phyloP scores from a whole-genome alignment of 495 filamentous ascomycete genomes.

The Trichoderma virens region DNA sequence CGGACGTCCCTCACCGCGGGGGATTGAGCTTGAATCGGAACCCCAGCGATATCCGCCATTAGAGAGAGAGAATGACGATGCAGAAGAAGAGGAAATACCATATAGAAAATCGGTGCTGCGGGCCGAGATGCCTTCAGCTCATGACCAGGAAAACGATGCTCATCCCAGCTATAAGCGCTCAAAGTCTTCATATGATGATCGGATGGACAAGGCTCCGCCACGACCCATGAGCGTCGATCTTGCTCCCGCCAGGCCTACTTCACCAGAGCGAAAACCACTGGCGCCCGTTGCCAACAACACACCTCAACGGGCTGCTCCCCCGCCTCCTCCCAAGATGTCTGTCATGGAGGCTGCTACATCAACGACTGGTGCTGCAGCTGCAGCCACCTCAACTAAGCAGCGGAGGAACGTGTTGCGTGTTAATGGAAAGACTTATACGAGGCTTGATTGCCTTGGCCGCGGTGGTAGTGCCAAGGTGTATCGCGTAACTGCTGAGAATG shows the following conservation, averaged over 20 bases:
- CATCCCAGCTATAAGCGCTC: constrained; percentile 67
- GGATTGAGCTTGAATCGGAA: constrained; percentile 5
- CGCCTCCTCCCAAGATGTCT: constrained; percentile 89
- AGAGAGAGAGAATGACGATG: constrained; percentile 3
- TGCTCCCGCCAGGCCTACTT: constrained; percentile 24
- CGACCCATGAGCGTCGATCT: constrained; percentile 28
- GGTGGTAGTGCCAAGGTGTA: constrained; percentile 92
- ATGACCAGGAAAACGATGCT: constrained; percentile 77
- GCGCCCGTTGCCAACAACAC: constrained; percentile 72
- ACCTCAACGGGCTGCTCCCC: constrained; percentile 69
- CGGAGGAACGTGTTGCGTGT: constrained; percentile 74
- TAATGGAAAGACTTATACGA: constrained; percentile 84
- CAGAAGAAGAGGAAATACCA: constrained; percentile 27
- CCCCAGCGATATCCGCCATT: background rate
- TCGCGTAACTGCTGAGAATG: constrained; percentile 93
- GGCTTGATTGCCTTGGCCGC: constrained; percentile 81
- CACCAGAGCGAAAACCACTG: constrained; percentile 62
- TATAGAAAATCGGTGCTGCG: constrained; percentile 60
- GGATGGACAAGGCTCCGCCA: constrained; percentile 48
- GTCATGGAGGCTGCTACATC: constrained; percentile 86
- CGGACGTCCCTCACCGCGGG: constrained; percentile 16
- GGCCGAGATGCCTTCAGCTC: constrained; percentile 45
- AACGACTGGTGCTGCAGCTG: constrained; percentile 65
- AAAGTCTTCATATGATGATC: constrained; percentile 55
- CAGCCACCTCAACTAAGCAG: constrained; percentile 58